These are phyloP conservation scores for Malbranchea zuffiana DNA, from an alignment of 2,329 filamentous ascomycete genomes.

Conservation along the genomic window DNA sequence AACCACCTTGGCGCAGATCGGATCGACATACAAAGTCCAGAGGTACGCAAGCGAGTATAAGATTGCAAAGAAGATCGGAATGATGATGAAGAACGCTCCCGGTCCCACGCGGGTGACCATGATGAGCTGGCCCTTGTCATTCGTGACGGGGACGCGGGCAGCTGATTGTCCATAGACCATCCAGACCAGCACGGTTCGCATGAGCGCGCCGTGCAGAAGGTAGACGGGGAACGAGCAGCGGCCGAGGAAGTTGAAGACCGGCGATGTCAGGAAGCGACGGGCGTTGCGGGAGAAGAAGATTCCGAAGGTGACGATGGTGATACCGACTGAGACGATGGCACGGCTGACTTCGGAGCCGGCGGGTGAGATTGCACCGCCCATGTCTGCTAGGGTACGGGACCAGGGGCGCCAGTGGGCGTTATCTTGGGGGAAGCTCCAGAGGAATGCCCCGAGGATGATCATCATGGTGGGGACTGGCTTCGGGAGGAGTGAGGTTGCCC, in stretches of 20 bases:
- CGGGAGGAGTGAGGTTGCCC: conserved; percentile 17
- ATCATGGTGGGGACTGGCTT: conserved; percentile 16
- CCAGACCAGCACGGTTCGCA: conserved; percentile 20
- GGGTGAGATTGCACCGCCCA: conserved; percentile 15
- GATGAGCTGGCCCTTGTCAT: conserved; percentile 12
- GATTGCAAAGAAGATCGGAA: conserved; percentile 14
- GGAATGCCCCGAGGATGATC: conserved; percentile 18
- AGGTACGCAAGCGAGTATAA: conserved; percentile 13
- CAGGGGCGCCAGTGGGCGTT: conserved; percentile 18
- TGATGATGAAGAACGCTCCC: conserved; percentile 13
- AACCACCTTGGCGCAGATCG: conserved; percentile 12
- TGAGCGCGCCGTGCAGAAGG: conserved; percentile 21
- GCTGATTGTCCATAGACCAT: conserved; percentile 17
- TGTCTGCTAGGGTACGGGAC: conserved; percentile 15
- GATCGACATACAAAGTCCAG: conserved; percentile 15
- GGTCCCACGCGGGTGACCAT: conserved; percentile 3
- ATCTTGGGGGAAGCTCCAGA: conserved; percentile 20
- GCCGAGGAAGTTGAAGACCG: conserved; percentile 21
- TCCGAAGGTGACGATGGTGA: conserved; percentile 17
- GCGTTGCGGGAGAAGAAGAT: conserved; percentile 19
- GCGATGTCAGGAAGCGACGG: conserved; percentile 15
- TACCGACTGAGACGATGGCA: conserved; percentile 19
- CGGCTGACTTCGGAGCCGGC: conserved; percentile 16
- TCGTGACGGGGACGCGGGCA: conserved; percentile 4
- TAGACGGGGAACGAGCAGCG: conserved; percentile 22